Percentiles rank a stretch among this genome's conserved stretches.
phyloP scores from a whole-genome alignment of 2,329 filamentous ascomycete genomes.

The Scytalidium sp. region DNA sequence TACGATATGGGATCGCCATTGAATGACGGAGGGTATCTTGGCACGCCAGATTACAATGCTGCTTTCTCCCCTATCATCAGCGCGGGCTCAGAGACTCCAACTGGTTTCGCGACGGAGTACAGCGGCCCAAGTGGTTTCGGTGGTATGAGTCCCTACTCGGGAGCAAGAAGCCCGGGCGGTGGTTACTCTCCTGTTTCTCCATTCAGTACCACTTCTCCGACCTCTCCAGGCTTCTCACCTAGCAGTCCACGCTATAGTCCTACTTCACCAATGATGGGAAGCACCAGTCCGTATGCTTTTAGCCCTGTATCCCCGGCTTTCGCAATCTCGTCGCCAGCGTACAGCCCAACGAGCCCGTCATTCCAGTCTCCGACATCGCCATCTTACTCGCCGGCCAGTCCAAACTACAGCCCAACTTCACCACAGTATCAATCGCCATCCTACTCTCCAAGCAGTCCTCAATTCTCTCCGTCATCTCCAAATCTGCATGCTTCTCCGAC shows the following conservation, averaged over 20 bases:
- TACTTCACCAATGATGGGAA: slow-evolving; percentile 56
- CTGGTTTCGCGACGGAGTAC: slow-evolving; percentile 62
- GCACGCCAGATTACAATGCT: slow-evolving; percentile 54
- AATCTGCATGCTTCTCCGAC: slow-evolving; percentile 17
- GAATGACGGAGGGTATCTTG: slow-evolving; percentile 65
- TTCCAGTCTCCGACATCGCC: slow-evolving; percentile 63
- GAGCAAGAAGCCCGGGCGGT: slow-evolving; percentile 60
- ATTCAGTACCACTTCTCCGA: slow-evolving; percentile 45
- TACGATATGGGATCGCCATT: slow-evolving; percentile 88
- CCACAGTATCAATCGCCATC: slow-evolving; percentile 61
- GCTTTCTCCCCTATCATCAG: slow-evolving; percentile 77
- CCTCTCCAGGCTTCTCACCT: slow-evolving; percentile 69
- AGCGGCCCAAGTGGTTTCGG: slow-evolving; percentile 41
- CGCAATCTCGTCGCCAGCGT: slow-evolving; percentile 29
- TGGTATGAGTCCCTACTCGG: slow-evolving; percentile 62
- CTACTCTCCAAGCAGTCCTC: slow-evolving; percentile 5
- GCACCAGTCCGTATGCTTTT: slow-evolving; percentile 45
- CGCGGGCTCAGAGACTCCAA: slow-evolving; percentile 67
- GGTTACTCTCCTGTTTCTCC: slow-evolving; percentile 45
- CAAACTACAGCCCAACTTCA: slow-evolving; percentile 69
- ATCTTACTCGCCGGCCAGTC: slow-evolving; percentile 74
- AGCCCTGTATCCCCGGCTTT: slow-evolving; percentile 58
- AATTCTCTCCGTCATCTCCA: slow-evolving; percentile 33
- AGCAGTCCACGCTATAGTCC: slow-evolving; percentile 55
- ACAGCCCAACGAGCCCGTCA: slow-evolving; percentile 30